Conservation (phyloP, 192 early-diverging fungal species). For the Coemansia sp. region DNA sequence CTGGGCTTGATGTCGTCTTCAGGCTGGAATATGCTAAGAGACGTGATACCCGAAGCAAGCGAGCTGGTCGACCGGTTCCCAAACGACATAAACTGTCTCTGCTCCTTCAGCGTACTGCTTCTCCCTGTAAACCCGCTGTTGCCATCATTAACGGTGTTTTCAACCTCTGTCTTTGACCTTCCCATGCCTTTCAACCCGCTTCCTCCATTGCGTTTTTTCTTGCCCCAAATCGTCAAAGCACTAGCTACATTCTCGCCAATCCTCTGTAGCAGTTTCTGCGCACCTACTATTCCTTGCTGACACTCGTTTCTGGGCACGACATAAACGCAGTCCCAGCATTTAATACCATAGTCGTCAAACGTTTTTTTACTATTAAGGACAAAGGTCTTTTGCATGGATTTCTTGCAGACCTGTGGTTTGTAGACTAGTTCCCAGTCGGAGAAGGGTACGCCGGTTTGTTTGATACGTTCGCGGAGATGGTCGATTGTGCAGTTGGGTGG, state of each 20-base stretch:
- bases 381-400: neutral
- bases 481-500: conserved; percentile 25
- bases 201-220: neutral
- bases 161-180: neutral
- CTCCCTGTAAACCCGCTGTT: neutral
- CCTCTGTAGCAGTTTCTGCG: neutral
- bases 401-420: neutral
- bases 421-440: conserved; percentile 16
- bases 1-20: neutral
- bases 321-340: conserved; percentile 31
- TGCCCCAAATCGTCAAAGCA: neutral
- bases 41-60: neutral
- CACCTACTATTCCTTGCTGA: neutral
- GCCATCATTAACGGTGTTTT: neutral
- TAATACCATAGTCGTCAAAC: conserved; percentile 28
- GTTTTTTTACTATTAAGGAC: neutral
- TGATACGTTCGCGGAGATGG: conserved; percentile 15
- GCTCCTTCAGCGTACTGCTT: neutral
- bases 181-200: neutral
- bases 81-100: neutral
- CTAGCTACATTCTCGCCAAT: neutral
- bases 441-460: conserved; percentile 2
- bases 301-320: conserved; percentile 11
- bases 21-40: neutral
- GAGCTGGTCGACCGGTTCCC: neutral